phyloP scores from a whole-genome alignment of 352 stramenopile species.

The Phytophthora sp. region DNA sequence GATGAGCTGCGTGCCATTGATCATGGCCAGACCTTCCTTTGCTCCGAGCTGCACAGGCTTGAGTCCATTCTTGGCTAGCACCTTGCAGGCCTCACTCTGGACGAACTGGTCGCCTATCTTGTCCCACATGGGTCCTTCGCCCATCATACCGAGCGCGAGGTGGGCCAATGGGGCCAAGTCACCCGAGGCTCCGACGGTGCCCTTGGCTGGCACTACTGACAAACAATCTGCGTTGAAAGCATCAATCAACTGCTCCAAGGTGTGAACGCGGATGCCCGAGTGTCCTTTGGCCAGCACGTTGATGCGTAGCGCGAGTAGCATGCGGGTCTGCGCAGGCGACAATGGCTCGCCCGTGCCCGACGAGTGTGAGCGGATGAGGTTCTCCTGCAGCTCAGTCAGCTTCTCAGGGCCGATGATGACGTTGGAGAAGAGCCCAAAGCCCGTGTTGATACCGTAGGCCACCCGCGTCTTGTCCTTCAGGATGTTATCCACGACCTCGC shows the following conservation, averaged over 20 bases:
- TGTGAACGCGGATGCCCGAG: slow-evolving; percentile 81
- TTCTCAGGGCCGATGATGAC: slow-evolving; percentile 88
- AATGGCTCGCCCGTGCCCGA: slow-evolving; percentile 84
- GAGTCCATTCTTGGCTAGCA: slow-evolving; percentile 78
- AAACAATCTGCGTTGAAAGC: slow-evolving; percentile 90
- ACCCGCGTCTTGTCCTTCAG: slow-evolving; percentile 79
- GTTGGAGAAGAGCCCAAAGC: slow-evolving; percentile 92
- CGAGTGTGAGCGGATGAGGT: slow-evolving; percentile 84
- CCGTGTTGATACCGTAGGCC: slow-evolving; percentile 93
- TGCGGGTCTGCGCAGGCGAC: slow-evolving; percentile 75
- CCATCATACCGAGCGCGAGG: slow-evolving; percentile 90
- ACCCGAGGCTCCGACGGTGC: slow-evolving; percentile 88
- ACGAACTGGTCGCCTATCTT: slow-evolving; percentile 64
- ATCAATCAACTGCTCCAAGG: slow-evolving; percentile 77
- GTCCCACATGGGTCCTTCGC: slow-evolving; percentile 89
- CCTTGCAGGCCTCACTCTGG: slow-evolving; percentile 57
- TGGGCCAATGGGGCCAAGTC: slow-evolving; percentile 88
- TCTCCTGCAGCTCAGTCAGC: slow-evolving; percentile 86
- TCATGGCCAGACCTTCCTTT: slow-evolving; percentile 92
- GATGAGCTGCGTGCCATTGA: slow-evolving; percentile 93
- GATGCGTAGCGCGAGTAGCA: slow-evolving; percentile 89
- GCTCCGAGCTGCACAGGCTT: slow-evolving; percentile 79
- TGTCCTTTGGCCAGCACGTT: slow-evolving; percentile 91
- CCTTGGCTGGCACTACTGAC: slow-evolving; percentile 84
- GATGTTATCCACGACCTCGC: slow-evolving; percentile 89